A percentile compares a stretch with the other conserved stretches of the same genome.
Conservation (phyloP, 1,139 yeast genomes). For the Pichia sp. region DNA sequence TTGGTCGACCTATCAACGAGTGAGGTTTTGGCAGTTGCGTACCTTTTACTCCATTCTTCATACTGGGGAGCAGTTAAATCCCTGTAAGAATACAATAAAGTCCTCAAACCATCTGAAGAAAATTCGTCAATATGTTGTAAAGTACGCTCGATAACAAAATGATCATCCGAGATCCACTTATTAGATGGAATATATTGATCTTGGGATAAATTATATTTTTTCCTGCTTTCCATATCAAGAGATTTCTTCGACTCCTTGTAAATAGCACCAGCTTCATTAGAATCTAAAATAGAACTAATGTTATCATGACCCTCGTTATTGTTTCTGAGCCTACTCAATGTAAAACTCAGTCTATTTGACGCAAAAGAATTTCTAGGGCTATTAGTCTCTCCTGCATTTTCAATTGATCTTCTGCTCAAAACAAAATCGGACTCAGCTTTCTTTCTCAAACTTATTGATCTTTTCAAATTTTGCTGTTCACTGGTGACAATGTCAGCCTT, state of each 20-base stretch:
- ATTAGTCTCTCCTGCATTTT: constrained; percentile 6
- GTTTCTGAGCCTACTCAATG: constrained; percentile 6
- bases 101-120: constrained; percentile 90
- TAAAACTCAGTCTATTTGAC: constrained; percentile 8
- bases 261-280: constrained; percentile 58
- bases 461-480: constrained; percentile 62
- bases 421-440: constrained; percentile 79
- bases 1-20: constrained; percentile 59
- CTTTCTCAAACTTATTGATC: constrained; percentile 59
- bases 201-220: constrained; percentile 43
- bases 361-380: constrained; percentile 15
- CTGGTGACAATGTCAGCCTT: constrained; percentile 53
- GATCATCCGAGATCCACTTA: constrained; percentile 64
- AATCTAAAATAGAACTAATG: constrained; percentile 35
- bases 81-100: constrained; percentile 75
- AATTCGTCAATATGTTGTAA: constrained; percentile 88
- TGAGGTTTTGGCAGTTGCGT: constrained; percentile 74
- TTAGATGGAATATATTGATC: constrained; percentile 51
- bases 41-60: constrained; percentile 60
- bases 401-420: constrained; percentile 40
- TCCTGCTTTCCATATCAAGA: constrained; percentile 56
- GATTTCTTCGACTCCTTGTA: constrained; percentile 59
- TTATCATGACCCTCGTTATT: constrained; percentile 8
- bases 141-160: constrained; percentile 74
- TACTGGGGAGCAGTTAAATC: constrained; percentile 64